A percentile compares a stretch with the other conserved stretches of the same genome.
phyloP scores from a whole-genome alignment of 2,329 filamentous ascomycete species.

The Ophiocordyceps camponoti-rufipedis region DNA sequence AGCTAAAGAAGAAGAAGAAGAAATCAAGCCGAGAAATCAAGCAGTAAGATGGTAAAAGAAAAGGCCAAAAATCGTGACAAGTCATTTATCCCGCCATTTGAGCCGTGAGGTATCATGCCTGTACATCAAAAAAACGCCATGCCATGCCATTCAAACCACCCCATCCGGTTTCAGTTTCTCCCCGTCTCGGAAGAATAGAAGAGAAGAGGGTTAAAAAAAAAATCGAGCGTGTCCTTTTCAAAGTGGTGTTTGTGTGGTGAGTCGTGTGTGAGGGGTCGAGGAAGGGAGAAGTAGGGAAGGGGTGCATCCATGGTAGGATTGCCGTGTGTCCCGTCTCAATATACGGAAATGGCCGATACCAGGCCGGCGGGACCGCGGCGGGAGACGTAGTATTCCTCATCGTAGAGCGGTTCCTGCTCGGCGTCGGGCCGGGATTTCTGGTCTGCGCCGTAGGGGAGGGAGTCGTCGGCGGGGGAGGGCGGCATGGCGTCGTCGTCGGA shows the following conservation, averaged over 20 bases:
- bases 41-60: neutral
- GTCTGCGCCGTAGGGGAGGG: conserved; percentile 39
- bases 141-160: conserved; percentile 6
- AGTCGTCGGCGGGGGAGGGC: conserved; percentile 42
- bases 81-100: neutral
- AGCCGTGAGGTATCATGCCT: neutral
- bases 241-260: neutral
- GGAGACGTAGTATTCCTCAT: conserved; percentile 35
- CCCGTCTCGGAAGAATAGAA: neutral
- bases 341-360: conserved; percentile 37
- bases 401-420: conserved; percentile 20
- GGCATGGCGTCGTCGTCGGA: conserved; percentile 63
- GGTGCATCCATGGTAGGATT: no score
- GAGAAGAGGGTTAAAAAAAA: no score
- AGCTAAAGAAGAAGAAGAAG: neutral
- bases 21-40: neutral
- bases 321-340: conserved; percentile 17
- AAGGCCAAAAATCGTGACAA: neutral
- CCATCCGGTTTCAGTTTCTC: neutral
- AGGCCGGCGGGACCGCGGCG: conserved; percentile 30
- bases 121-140: conserved; percentile 7
- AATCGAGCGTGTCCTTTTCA: no score
- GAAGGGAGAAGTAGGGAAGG: neutral
- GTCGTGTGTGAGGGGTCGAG: conserved; percentile 5
- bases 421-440: conserved; percentile 23